Percentiles rank a stretch among this genome's conserved stretches.
Evolutionary conservation across 768 basidiomycete genomes (phyloP).

Genomic region (Cubamyces sp.): DNA sequence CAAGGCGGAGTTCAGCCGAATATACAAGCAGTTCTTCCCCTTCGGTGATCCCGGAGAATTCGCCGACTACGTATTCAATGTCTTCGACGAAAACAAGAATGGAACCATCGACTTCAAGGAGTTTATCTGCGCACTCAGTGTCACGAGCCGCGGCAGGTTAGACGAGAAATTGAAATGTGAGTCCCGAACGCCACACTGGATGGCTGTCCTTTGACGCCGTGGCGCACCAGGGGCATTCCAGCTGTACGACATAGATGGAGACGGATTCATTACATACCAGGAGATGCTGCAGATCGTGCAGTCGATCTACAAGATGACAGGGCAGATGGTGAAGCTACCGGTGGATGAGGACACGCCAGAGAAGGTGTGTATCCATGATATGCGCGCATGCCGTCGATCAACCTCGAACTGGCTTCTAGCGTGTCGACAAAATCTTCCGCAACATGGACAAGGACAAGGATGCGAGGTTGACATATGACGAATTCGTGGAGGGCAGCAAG

Average conservation of each 20-base stretch:
- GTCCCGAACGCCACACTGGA: conserved; percentile 36
- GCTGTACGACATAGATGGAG: conserved; percentile 97
- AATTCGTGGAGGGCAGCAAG: conserved; percentile 98
- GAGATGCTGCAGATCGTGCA: conserved; percentile 99
- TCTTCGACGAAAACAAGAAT: conserved; percentile 94
- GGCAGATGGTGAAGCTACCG: conserved; percentile 98
- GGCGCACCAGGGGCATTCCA: conserved; percentile 91
- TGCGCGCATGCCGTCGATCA: background rate
- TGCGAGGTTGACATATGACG: conserved; percentile 90
- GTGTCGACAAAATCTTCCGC: conserved; percentile 97
- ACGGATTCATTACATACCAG: conserved; percentile 96
- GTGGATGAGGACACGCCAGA: conserved; percentile 99
- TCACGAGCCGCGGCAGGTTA: conserved; percentile 89
- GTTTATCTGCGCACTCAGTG: conserved; percentile 96
- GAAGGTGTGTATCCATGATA: conserved; percentile 60
- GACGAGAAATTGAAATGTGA: conserved; percentile 99
- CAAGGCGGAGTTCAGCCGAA: conserved; percentile 93
- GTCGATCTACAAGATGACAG: conserved; percentile 99
- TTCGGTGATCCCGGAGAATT: conserved; percentile 98
- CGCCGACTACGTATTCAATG: conserved; percentile 98
- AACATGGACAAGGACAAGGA: conserved; percentile 98
- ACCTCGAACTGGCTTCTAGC: conserved; percentile 50
- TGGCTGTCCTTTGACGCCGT: background rate
- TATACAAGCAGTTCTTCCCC: conserved; percentile 99
- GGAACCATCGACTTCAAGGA: conserved; percentile 99